phyloP scores from a whole-genome alignment of 208 protist genomes.

The Strigomonas galati region DNA sequence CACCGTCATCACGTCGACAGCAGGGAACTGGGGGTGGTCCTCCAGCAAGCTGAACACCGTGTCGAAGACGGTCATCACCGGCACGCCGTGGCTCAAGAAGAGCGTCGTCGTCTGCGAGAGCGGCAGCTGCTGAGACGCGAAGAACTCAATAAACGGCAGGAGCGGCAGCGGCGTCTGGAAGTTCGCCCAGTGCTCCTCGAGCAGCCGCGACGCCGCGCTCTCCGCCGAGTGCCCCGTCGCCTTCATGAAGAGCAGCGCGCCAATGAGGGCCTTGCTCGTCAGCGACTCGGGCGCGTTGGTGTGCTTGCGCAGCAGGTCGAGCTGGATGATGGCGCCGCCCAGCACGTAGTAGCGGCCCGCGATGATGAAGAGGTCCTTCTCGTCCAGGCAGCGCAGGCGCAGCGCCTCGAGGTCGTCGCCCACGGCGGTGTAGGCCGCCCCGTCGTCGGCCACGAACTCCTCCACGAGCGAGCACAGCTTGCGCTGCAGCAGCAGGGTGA shows the following conservation, averaged over 20 bases:
- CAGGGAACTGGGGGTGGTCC: constrained; percentile 30
- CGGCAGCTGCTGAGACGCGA: constrained; percentile 36
- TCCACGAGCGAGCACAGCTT: constrained; percentile 50
- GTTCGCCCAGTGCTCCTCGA: constrained; percentile 55
- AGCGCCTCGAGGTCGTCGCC: constrained; percentile 45
- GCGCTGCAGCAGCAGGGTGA: constrained; percentile 71
- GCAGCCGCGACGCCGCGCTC: constrained; percentile 51
- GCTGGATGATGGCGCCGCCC: constrained; percentile 72
- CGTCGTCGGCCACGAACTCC: constrained; percentile 17
- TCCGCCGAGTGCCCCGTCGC: constrained; percentile 33
- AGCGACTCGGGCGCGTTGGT: constrained; percentile 38
- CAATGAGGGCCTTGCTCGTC: constrained; percentile 36
- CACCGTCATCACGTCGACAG: constrained; percentile 31
- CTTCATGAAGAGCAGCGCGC: constrained; percentile 58
- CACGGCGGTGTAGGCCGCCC: constrained; percentile 22
- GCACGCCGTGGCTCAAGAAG: constrained; percentile 43
- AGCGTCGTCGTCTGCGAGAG: constrained; percentile 25
- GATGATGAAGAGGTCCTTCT: constrained; percentile 60
- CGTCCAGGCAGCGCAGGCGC: constrained; percentile 41
- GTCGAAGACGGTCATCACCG: constrained; percentile 43
- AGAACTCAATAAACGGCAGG: constrained; percentile 62
- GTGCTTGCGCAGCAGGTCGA: constrained; percentile 82
- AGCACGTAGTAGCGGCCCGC: constrained; percentile 54
- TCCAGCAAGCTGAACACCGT: constrained; percentile 50
- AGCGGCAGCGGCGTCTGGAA: constrained; percentile 67